Evolutionary conservation across 192 early-diverging fungal species (phyloP).

Genomic region (Coemansia sp.): DNA sequence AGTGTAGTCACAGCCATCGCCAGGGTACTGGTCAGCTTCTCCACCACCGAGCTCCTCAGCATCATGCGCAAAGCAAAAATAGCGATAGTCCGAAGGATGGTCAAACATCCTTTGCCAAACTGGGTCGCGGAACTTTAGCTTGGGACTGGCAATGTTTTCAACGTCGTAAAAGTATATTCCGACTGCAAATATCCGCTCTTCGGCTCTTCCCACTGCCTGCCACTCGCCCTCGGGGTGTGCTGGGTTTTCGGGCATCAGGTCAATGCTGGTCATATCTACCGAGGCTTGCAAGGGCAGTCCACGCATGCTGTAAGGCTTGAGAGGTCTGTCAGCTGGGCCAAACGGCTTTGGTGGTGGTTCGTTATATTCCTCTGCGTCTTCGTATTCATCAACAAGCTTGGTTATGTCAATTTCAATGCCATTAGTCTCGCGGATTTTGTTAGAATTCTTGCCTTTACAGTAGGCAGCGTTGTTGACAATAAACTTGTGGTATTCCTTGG

Average conservation of each 20-base stretch:
- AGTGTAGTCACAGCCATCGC: not conserved
- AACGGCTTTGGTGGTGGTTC: slow-evolving; percentile 39
- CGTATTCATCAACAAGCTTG: not conserved
- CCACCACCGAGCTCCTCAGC: not conserved
- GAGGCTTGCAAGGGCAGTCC: slow-evolving; percentile 59
- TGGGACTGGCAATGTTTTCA: slow-evolving; percentile 63
- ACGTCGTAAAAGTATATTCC: slow-evolving; percentile 71
- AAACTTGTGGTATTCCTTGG: not conserved
- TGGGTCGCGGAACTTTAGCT: slow-evolving; percentile 56
- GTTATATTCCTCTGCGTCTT: not conserved
- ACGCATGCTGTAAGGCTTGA: slow-evolving; percentile 23
- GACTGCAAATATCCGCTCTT: slow-evolving; percentile 68
- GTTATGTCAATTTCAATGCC: too few species aligned
- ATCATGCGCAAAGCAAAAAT: not conserved
- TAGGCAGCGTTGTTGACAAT: too few species aligned
- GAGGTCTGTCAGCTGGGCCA: slow-evolving; percentile 12
- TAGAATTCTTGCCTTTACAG: too few species aligned
- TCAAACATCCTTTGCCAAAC: too few species aligned
- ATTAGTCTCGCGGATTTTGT: too few species aligned
- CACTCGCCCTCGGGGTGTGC: slow-evolving; percentile 55
- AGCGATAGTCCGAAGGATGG: too few species aligned
- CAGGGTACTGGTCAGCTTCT: not conserved
- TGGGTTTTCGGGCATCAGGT: slow-evolving; percentile 62
- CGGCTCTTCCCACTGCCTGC: slow-evolving; percentile 69
- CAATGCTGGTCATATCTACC: slow-evolving; percentile 65